Evolutionary conservation across 2,329 filamentous ascomycete genomes (phyloP).

Genomic region (Truncatella angustata): DNA sequence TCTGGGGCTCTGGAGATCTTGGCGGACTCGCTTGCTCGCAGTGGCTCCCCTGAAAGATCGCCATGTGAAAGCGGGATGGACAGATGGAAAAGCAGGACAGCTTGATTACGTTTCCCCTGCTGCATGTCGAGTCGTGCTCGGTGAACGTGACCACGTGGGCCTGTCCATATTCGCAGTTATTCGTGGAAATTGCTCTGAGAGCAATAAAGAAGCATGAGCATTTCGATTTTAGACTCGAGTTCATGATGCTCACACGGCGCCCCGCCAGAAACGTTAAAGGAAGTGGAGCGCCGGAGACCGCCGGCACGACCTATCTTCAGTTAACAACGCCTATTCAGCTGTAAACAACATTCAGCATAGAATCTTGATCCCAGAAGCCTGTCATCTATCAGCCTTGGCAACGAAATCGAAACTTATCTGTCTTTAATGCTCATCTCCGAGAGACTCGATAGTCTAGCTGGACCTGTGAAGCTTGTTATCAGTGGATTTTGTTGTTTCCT

Average conservation of each 20-base stretch:
- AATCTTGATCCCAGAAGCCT: not conserved
- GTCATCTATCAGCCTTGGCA: not conserved
- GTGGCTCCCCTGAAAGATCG: not conserved
- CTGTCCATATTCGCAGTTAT: not conserved
- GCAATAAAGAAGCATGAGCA: not conserved
- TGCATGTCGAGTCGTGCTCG: not conserved
- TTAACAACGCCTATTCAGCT: not conserved
- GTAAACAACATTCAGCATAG: not conserved
- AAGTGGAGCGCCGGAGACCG: constrained; percentile 9
- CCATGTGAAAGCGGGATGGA: constrained; percentile 1
- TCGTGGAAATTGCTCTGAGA: not conserved
- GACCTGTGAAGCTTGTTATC: too few relatives aligned
- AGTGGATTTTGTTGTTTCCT: too few relatives aligned
- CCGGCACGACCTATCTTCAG: not conserved
- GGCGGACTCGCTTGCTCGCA: constrained; percentile 2
- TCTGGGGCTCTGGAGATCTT: constrained; percentile 1
- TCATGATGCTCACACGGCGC: not conserved
- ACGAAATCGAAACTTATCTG: too few relatives aligned
- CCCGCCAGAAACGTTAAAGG: not conserved
- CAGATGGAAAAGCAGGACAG: not conserved
- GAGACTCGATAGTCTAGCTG: too few relatives aligned
- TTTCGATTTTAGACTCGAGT: not conserved
- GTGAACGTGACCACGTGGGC: not conserved
- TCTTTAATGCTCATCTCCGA: too few relatives aligned
- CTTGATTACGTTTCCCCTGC: not conserved